These are phyloP conservation scores for Cercospora berteroae DNA, from an alignment of 2,329 filamentous ascomycete species.

Conservation along the genomic window DNA sequence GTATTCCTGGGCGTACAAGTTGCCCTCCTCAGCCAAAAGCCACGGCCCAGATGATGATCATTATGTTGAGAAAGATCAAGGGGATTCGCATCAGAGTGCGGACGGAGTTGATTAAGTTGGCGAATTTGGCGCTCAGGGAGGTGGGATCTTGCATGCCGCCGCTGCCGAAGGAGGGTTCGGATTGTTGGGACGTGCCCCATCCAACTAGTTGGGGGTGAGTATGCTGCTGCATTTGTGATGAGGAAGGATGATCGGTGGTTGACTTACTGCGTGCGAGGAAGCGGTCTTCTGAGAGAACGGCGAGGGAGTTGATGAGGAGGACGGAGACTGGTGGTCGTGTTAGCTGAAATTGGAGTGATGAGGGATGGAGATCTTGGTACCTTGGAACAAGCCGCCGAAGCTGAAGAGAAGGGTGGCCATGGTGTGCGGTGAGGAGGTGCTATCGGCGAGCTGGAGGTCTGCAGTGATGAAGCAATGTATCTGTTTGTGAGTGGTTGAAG, in stretches of 20 bases:
- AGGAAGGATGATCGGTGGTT: not conserved
- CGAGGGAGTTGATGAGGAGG: conserved; percentile 90
- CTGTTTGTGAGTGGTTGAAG: not conserved
- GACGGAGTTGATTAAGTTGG: conserved; percentile 87
- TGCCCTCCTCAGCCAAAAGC: conserved; percentile 35
- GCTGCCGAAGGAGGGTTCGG: conserved; percentile 78
- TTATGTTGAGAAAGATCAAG: conserved; percentile 75
- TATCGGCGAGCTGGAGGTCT: not conserved
- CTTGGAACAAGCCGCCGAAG: conserved; percentile 70
- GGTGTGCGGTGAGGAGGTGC: not conserved
- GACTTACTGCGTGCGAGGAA: conserved; percentile 76
- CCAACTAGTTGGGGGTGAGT: conserved; percentile 59
- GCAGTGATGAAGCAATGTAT: not conserved
- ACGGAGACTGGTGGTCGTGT: conserved; percentile 60
- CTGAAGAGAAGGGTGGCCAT: conserved; percentile 60
- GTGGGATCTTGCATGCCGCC: conserved; percentile 64
- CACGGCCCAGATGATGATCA: conserved; percentile 67
- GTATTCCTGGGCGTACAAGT: not conserved
- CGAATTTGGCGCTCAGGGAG: conserved; percentile 80
- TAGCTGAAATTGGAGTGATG: conserved; percentile 9
- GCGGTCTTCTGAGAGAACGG: conserved; percentile 89
- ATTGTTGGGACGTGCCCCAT: conserved; percentile 62
- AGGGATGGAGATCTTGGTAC: conserved; percentile 42
- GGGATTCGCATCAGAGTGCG: conserved; percentile 91
- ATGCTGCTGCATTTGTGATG: not conserved